Base-by-base conservation (phyloP, 768 basidiomycete genomes). In the Termitomyces sp. region DNA sequence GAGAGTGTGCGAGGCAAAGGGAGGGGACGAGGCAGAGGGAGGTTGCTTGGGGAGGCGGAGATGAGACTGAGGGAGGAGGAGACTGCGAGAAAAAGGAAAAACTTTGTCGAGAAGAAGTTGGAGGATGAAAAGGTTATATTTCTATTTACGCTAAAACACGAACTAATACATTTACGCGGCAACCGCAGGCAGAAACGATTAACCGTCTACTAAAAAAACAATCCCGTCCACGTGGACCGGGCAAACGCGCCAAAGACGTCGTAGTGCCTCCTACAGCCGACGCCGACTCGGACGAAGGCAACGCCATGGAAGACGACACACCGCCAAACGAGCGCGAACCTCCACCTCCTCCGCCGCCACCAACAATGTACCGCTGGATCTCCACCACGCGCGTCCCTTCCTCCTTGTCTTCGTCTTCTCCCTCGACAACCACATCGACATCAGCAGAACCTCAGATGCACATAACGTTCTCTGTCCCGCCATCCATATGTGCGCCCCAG, bases 51-150 rank as follows among this genome's bases (percentile, higher is more conserved):
- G 2, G 66, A 68, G 60, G 55, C 60, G 11, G 67, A 67, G 41
- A 59, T 68, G 27, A 60, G 63, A 18, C 61, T 76, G 3, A 81
- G 86, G 41, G 78, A 87, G 30, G 89, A 93, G 63, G 93, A 95
- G 68, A 91, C 88, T 0, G 89, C 90, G 0, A 76, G 91, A 42
- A 94, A 93, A 71, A 79, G 92, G 55, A 89, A 84, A 65, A 88
- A 91, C 65, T 72, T 93, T 36, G 84, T 83, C 5, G 90, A 92
- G 71, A 91, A 91, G 76, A 90, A 89, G 70, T 75, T 92, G 4
- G 88, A 91, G 67, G 90, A 92, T 58, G 91, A 93, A 71, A 92
- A 91, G 83, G 91, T 87, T n/a, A n/a, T n/a, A n/a, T n/a, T n/a
- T n/a, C n/a, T n/a, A n/a, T n/a, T n/a, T n/a, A n/a, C n/a, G n/a